A percentile compares a stretch with the other conserved stretches of the same genome.
Conservation (phyloP, 1,139 yeast genomes). For the Nematodospora anomalae region DNA sequence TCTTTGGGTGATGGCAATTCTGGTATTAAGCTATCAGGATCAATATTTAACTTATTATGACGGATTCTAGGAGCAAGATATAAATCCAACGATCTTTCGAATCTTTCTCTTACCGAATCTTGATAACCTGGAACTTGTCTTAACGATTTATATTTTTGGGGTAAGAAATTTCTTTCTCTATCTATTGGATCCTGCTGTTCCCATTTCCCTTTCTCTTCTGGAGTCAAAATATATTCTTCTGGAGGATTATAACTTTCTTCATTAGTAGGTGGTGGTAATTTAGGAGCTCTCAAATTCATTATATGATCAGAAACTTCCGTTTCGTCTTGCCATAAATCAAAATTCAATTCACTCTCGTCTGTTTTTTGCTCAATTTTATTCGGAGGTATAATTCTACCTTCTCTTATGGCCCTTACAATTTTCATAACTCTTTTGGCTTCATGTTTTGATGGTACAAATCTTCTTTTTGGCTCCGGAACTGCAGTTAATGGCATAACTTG, state of each 20-base stretch:
- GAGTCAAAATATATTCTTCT: conserved; percentile 80
- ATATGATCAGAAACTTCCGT: conserved; percentile 62
- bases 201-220: conserved; percentile 78
- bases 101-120: conserved; percentile 82
- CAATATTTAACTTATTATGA: conserved; percentile 85
- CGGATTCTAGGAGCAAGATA: conserved; percentile 96
- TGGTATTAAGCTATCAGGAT: conserved; percentile 94
- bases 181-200: conserved; percentile 71
- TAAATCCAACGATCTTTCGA: conserved; percentile 90
- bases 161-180: conserved; percentile 75
- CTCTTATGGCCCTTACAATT: conserved; percentile 92
- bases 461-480: conserved; percentile 93
- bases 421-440: conserved; percentile 97
- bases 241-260: conserved; percentile 98
- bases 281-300: conserved; percentile 94
- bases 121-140: conserved; percentile 94
- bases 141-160: conserved; percentile 77
- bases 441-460: conserved; percentile 94
- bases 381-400: conserved; percentile 87
- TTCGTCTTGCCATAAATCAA: conserved; percentile 78
- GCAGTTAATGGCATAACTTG: conserved; percentile 94
- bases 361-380: conserved; percentile 53
- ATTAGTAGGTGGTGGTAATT: conserved; percentile 91
- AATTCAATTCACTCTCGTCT: conserved; percentile 48
- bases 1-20: conserved; percentile 97